Evolutionary conservation across 2,329 filamentous ascomycete genomes (phyloP).

Genomic region (Aspergillus fructus): DNA sequence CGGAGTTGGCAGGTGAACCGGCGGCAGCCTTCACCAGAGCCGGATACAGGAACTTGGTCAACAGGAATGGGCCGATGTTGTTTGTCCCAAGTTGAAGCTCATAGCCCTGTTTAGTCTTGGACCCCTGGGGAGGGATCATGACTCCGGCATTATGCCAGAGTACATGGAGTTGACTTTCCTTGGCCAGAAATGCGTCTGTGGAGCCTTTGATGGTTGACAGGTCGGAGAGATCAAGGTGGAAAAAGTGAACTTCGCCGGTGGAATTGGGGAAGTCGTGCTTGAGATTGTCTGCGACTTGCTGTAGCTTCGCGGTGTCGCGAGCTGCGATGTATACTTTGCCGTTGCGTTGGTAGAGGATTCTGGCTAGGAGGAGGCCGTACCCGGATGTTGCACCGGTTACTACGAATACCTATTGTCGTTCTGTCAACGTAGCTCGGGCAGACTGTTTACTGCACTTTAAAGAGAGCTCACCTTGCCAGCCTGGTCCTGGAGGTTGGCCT

Average conservation of each 20-base stretch:
- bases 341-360: no score
- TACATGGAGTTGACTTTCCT: conserved; percentile 41
- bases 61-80: conserved; percentile 40
- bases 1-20: background rate
- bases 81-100: conserved; percentile 44
- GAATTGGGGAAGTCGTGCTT: no score
- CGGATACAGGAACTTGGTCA: conserved; percentile 29
- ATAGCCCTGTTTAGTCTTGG: conserved; percentile 28
- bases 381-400: no score
- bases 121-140: conserved; percentile 35
- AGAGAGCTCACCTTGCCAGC: no score
- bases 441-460: no score
- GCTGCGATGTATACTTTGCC: no score
- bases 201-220: conserved; percentile 17
- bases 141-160: conserved; percentile 44
- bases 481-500: no score
- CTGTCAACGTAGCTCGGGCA: no score
- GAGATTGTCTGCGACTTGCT: no score
- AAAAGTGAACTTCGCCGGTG: conserved; percentile 26
- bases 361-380: no score
- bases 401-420: no score
- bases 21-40: background rate
- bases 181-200: conserved; percentile 33
- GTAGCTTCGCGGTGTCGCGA: no score
- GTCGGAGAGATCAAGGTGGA: conserved; percentile 46